phyloP scores from a whole-genome alignment of 1,284 basidiomycete genomes.

The Cutaneotrichosporon spelunceum region DNA sequence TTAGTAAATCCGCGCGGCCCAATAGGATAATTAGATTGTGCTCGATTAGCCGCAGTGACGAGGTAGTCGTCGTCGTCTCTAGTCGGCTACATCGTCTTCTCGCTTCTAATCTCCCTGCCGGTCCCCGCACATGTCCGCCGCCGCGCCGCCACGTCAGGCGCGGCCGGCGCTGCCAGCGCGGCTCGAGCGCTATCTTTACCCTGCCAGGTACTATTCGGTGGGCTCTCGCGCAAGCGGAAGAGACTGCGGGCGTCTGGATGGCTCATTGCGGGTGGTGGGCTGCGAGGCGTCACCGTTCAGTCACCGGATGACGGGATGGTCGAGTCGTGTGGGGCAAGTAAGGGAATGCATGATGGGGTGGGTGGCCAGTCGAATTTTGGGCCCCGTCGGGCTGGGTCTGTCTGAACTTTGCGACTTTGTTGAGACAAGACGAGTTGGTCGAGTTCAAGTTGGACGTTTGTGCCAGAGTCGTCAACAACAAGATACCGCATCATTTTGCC shows the following conservation, averaged over 20 bases:
- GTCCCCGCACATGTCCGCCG: too few species aligned
- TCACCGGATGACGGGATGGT: not conserved
- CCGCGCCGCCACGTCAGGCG: too few species aligned
- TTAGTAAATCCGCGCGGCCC: not conserved
- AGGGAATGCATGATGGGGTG: too few species aligned
- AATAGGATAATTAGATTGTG: not conserved
- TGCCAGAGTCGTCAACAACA: too few species aligned
- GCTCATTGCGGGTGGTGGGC: not conserved
- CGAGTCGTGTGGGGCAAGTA: too few species aligned
- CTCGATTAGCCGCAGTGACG: not conserved
- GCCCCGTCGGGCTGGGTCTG: too few species aligned
- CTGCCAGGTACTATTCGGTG: not conserved
- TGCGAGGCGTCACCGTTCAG: not conserved
- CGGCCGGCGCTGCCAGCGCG: too few species aligned
- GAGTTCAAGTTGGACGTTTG: too few species aligned
- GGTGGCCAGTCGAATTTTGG: too few species aligned
- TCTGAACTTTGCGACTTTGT: too few species aligned
- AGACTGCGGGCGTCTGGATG: not conserved
- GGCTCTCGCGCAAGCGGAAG: not conserved
- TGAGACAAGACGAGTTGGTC: too few species aligned
- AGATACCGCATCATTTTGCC: too few species aligned
- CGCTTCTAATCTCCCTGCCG: not conserved
- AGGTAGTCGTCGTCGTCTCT: not conserved
- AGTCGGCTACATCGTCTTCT: not conserved
- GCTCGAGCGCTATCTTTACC: not conserved